Base-by-base conservation (phyloP, 2,329 filamentous ascomycete species). In the Colletotrichum horii region DNA sequence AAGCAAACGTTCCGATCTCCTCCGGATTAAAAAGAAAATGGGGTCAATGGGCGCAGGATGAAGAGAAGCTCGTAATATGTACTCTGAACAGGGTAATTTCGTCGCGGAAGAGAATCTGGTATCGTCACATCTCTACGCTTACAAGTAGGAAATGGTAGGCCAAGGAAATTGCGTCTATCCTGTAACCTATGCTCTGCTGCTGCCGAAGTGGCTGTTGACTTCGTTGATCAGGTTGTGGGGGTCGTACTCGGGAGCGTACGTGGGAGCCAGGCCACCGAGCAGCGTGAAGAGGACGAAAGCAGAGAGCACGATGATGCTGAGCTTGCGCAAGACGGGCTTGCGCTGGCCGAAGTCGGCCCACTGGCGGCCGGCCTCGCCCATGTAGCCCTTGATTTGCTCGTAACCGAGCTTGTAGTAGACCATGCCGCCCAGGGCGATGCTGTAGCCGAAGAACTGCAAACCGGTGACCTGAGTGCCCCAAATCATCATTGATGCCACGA, bases 261-360 rank as follows among this genome's bases (percentile, higher is more conserved):
- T 88, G 26, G 93, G 93, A 64, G 92, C 92, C 77, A 94, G 84
- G 55, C 92, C 91, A 76, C 91, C 91, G 73, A 97, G 90, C 24
- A 97, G 84, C 78, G 95, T 84, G 84, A 97, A 93, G 79, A 96
- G 85, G 68, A 90, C 85, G 78, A 94, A 84, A 74, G 95, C 83
- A 24, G 91, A 89, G 30, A 90, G 85, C 67, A 88, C 90, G 76
- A 96, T 91, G 79, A 97, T 88, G 77, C 95, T 88, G 68, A 96
- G 84, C 87, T 96, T 96, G 87, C 96, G 94, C 81, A 94, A 88
- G 62, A 93, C 91, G 15, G 96, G 96, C 82, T 93, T 94, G 78
- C 89, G 90, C 80, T 92, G 92, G 74, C 96, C 96, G 80, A 97
- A 96, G 82, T 98, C 96, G 67, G 94, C 93, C 96, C 96, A 98